Percentiles rank a stretch among this genome's conserved stretches.
Conservation (phyloP, 2,329 filamentous ascomycete species). For the Nigrospora osmanthi region DNA sequence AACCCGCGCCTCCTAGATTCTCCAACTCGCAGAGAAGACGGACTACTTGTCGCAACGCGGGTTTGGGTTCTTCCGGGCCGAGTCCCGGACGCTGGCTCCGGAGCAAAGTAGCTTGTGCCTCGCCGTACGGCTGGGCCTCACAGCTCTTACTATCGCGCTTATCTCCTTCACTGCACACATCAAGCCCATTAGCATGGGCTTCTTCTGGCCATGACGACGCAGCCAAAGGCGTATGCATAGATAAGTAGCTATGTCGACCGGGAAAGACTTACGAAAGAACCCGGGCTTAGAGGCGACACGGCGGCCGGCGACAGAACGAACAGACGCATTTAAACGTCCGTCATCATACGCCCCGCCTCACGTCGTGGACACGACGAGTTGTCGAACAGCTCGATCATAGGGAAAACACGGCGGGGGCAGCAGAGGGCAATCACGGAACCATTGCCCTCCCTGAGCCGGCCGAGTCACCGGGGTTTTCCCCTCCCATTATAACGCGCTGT, state of each 20-base stretch:
- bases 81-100: conserved; percentile 51
- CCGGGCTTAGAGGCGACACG: conserved; percentile 24
- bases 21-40: conserved; percentile 14
- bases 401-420: background rate
- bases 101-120: conserved; percentile 43
- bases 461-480: background rate
- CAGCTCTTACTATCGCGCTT: conserved; percentile 49
- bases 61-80: conserved; percentile 38
- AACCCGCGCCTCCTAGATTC: conserved; percentile 18
- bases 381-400: conserved; percentile 4
- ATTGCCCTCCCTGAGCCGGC: background rate
- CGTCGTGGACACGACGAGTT: background rate
- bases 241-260: background rate
- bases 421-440: background rate
- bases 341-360: background rate
- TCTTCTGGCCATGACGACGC: too few species aligned
- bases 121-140: conserved; percentile 11
- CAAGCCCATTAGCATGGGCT: too few species aligned
- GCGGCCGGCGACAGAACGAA: background rate
- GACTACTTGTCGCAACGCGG: conserved; percentile 15
- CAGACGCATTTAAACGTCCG: background rate
- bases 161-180: conserved; percentile 28
- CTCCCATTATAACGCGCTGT: background rate
- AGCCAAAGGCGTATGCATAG: too few species aligned
- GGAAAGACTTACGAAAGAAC: conserved; percentile 35